Evolutionary conservation across 129 eudicot species (phyloP), one percentile per base, ranked within the genome.

Genomic region (Logfia minima): DNA sequence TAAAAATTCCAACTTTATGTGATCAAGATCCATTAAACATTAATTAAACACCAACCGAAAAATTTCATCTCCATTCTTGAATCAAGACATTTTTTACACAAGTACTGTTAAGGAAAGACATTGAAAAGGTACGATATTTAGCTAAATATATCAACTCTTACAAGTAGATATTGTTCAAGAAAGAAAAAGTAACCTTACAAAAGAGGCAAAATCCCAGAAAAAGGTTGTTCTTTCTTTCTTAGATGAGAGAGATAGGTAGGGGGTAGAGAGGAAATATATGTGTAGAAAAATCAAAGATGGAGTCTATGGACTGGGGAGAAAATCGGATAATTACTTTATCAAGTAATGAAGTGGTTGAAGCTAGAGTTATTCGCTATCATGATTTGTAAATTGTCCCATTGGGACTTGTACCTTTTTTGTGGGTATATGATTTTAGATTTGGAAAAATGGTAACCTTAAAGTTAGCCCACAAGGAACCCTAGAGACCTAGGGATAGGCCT

Each of bases 201-300:
- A 76, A 75, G 65, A 87, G 79, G 81, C 34, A 74, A 68, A 79
- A 66, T 55, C 79, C 82, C 79, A 82, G 82, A 73, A 68, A 72
- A 64, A 73, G 71, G 80, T 3, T 75, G 84, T 68, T 81, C 70
- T 80, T 75, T 79, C 83, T 71, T 79, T 75, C 71, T 58, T 66
- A 18, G 70, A 66, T 66, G 82, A 65, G 78, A 43, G 82, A 53
- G 23, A 6, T 43, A 13, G 17, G 4, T 26, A 56, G 18, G 16
- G 52, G 10, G 34, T 23, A 29, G 19, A 55, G 26, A 14, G 68
- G 21, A 10, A 48, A 21, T 28, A 59, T 72, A 34, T 66, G 70
- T 67, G 61, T 23, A 74, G 66, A 66, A 71, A 75, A 63, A 29
- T 71, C 48, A 77, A 65, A 24, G 74, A 65, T 41, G 75, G 66